Base-by-base conservation (phyloP, 2,329 filamentous ascomycete genomes). In the Penicillium sp. region DNA sequence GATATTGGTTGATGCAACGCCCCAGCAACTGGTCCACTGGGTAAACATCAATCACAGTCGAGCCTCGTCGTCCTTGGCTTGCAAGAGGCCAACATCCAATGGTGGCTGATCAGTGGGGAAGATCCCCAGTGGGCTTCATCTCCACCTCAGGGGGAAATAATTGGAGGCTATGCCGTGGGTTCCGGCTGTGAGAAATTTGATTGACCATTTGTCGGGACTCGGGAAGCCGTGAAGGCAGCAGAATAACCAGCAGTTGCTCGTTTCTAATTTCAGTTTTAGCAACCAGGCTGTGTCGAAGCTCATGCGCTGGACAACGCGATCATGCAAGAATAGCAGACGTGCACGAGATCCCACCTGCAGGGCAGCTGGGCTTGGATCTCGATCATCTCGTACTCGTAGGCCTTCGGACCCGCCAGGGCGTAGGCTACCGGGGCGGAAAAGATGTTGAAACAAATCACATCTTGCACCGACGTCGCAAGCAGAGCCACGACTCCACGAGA, bases 21-120 rank as follows among this genome's bases (percentile, higher is more conserved):
- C n/a, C n/a, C n/a, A n/a, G n/a, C n/a, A n/a, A n/a, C n/a, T n/a
- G n/a, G n/a, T n/a, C n/a, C n/a, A n/a, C n/a, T n/a, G n/a, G n/a
- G n/a, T n/a, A n/a, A n/a, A n/a, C n/a, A n/a, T n/a, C n/a, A n/a
- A n/a, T n/a, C n/a, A n/a, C n/a, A n/a, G n/a, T n/a, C n/a, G n/a
- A n/a, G n/a, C n/a, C n/a, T n/a, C n/a, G n/a, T n/a, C n/a, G n/a
- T n/a, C n/a, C n/a, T n/a, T n/a, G 31, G 31, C 31, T 41, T 41
- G 31, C n/a, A 25, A 41, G 25, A 12, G 12, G n/a, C 34, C 22
- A 8, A 12, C 10, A 38, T 22, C 28, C 45, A 37, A 20, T 12
- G 22, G 57, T 56, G 34, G 55, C 53, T 47, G 54, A 59, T 60
- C 50, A 3, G 59, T 60, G 57, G 60, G 55, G 52, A 56, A 50